These are phyloP conservation scores for Nitzschia inconspicua DNA, from an alignment of 108 stramenopile genomes.

Conservation along the genomic window DNA sequence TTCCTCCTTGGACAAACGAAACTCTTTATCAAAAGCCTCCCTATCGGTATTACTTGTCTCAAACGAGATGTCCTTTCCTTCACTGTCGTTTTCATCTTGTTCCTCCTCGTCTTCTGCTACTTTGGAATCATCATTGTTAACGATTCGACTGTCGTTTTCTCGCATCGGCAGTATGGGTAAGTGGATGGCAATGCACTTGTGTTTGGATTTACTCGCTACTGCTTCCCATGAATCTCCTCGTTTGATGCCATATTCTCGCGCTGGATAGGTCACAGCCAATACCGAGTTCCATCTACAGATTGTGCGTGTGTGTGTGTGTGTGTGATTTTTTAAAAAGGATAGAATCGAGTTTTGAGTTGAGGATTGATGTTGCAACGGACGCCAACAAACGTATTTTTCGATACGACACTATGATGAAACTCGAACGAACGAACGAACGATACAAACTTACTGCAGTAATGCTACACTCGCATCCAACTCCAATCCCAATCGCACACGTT, in stretches of 20 bases:
- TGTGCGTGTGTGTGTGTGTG: too few relatives aligned
- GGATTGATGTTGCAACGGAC: too few relatives aligned
- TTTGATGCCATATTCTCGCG: conserved; percentile 59
- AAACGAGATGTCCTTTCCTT: neutral
- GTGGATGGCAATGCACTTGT: conserved; percentile 14
- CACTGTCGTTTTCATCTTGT: conserved; percentile 15
- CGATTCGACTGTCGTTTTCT: neutral
- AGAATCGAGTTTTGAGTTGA: too few relatives aligned
- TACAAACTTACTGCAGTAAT: conserved; percentile 69
- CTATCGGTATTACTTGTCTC: neutral
- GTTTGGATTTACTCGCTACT: conserved; percentile 44
- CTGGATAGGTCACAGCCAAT: conserved; percentile 84
- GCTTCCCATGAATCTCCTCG: conserved; percentile 72
- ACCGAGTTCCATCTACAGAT: conserved; percentile 84
- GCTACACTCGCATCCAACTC: conserved; percentile 37
- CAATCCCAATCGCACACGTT: conserved; percentile 72
- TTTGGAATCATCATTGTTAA: neutral
- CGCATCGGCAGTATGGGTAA: conserved; percentile 15
- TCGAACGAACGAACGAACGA: too few relatives aligned
- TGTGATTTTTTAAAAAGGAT: too few relatives aligned
- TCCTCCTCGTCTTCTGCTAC: conserved; percentile 8
- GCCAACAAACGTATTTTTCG: too few relatives aligned
- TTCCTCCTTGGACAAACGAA: conserved; percentile 43
- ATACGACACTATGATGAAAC: too few relatives aligned
- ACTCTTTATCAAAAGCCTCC: conserved; percentile 53